These are phyloP conservation scores for Alloteropsis semialata DNA, from an alignment of 176 grass and related monocot genomes.

Conservation along the genomic window DNA sequence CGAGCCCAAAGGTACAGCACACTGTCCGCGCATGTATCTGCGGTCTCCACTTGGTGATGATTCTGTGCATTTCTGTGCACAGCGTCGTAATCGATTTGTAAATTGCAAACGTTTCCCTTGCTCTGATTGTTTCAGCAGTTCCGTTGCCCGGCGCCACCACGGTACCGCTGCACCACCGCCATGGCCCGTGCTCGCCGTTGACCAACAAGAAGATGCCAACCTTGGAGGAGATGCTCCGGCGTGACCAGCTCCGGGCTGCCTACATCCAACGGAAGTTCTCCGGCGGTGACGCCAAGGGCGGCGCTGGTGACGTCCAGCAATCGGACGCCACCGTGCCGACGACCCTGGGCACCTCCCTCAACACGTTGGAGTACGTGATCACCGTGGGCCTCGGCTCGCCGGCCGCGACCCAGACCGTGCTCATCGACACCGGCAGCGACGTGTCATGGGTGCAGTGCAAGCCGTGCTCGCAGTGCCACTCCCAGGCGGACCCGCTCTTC, in stretches of 20 bases:
- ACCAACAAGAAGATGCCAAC: neutral
- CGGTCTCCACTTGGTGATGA: neutral
- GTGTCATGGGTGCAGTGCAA: conserved; percentile 85
- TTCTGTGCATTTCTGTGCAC: neutral
- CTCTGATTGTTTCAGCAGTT: neutral
- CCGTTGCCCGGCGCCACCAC: neutral
- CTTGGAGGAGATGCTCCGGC: conserved; percentile 42
- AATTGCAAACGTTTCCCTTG: neutral
- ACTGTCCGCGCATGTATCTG: neutral
- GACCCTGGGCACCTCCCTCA: conserved; percentile 21
- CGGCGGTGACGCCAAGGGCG: neutral
- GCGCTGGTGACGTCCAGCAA: neutral
- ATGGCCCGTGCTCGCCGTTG: conserved; percentile 60
- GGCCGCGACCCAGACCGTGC: conserved; percentile 27
- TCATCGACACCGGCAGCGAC: conserved; percentile 80
- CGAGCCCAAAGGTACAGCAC: conserved; percentile 5
- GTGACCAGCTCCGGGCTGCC: conserved; percentile 45
- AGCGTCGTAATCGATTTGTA: too few species aligned
- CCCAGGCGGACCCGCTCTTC: conserved; percentile 47
- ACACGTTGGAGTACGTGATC: conserved; percentile 62
- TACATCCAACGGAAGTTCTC: conserved; percentile 38
- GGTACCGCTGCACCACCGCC: conserved; percentile 46
- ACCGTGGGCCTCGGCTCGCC: conserved; percentile 49
- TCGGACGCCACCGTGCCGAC: conserved; percentile 31
- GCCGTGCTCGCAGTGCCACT: conserved; percentile 48